These are phyloP conservation scores for Lepidium didymum DNA, from an alignment of 345 rosid species.

Conservation along the genomic window DNA sequence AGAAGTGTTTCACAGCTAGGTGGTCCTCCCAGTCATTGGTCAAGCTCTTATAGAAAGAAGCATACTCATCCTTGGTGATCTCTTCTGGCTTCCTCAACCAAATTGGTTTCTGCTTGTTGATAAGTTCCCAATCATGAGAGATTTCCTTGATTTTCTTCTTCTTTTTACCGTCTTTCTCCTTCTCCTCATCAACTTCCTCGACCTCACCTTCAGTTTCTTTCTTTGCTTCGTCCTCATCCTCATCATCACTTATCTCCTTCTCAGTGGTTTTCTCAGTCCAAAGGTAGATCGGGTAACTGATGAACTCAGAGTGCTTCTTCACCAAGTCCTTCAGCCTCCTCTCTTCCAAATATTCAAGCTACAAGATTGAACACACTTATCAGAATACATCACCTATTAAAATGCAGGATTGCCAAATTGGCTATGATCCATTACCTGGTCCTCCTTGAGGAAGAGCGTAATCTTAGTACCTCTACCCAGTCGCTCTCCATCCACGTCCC, in stretches of 20 bases:
- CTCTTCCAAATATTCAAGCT: slow-evolving; percentile 84
- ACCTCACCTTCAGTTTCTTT: slow-evolving; percentile 64
- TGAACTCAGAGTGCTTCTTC: slow-evolving; percentile 90
- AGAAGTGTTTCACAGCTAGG: slow-evolving; percentile 79
- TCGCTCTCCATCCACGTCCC: slow-evolving; percentile 63
- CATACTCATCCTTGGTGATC: slow-evolving; percentile 81
- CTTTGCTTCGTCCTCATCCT: slow-evolving; percentile 64
- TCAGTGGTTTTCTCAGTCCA: slow-evolving; percentile 91
- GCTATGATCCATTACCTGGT: slow-evolving; percentile 38
- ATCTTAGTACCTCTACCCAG: slow-evolving; percentile 92
- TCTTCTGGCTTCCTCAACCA: slow-evolving; percentile 94
- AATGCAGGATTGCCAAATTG: background rate
- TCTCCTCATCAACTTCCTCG: slow-evolving; percentile 78
- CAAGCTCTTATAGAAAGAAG: slow-evolving; percentile 81
- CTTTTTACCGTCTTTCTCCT: slow-evolving; percentile 61
- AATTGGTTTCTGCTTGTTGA: slow-evolving; percentile 89
- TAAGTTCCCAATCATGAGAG: slow-evolving; percentile 76
- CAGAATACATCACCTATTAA: background rate
- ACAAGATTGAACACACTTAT: background rate
- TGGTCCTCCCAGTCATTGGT: slow-evolving; percentile 90
- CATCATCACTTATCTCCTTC: slow-evolving; percentile 84
- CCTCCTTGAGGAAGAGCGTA: slow-evolving; percentile 72
- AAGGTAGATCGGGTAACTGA: slow-evolving; percentile 75
- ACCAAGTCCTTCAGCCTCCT: slow-evolving; percentile 89
- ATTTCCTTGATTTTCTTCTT: slow-evolving; percentile 91